Percentiles rank a stretch among this genome's conserved stretches.
phyloP scores from a whole-genome alignment of 164 flowering plant species.

The Cinnamomum micranthum region DNA sequence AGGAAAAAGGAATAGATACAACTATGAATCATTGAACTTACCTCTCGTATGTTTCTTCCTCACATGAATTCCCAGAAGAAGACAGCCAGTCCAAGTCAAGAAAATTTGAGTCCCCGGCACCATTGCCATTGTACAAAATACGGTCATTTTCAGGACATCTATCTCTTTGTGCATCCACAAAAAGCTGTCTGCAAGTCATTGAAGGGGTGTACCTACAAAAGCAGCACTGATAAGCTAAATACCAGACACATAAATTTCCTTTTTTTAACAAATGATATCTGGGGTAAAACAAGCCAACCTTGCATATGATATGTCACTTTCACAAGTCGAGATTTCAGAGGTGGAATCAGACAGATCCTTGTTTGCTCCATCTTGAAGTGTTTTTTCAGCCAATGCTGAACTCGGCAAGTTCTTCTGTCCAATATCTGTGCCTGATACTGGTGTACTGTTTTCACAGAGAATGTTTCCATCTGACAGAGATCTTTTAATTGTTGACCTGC shows the following conservation, averaged over 20 bases:
- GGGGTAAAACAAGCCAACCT: slow-evolving; percentile 35
- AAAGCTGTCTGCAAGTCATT: slow-evolving; percentile 42
- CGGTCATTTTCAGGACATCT: slow-evolving; percentile 26
- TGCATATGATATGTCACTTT: slow-evolving; percentile 44
- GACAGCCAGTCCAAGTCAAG: slow-evolving; percentile 83
- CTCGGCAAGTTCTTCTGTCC: slow-evolving; percentile 25
- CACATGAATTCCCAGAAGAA: slow-evolving; percentile 92
- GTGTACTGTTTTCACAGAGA: slow-evolving; percentile 45
- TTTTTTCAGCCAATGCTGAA: slow-evolving; percentile 31
- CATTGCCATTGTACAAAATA: slow-evolving; percentile 36
- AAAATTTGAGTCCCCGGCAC: slow-evolving; percentile 58
- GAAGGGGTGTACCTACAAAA: slow-evolving; percentile 57
- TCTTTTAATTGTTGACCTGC: slow-evolving; percentile 66
- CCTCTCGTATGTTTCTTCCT: slow-evolving; percentile 81
- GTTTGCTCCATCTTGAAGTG: slow-evolving; percentile 22
- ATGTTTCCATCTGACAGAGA: slow-evolving; percentile 90
- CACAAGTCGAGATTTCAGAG: slow-evolving; percentile 62
- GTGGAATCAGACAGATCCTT: slow-evolving; percentile 62
- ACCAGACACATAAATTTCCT: background rate
- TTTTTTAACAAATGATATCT: too few relatives aligned
- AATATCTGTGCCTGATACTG: slow-evolving; percentile 24
- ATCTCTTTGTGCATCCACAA: slow-evolving; percentile 36
- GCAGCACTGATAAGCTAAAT: background rate
- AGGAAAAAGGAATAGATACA: background rate
- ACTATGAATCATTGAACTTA: slow-evolving; percentile 17